These are phyloP conservation scores for Penicillium glabrum DNA, from an alignment of 2,329 filamentous ascomycete species.

Conservation along the genomic window DNA sequence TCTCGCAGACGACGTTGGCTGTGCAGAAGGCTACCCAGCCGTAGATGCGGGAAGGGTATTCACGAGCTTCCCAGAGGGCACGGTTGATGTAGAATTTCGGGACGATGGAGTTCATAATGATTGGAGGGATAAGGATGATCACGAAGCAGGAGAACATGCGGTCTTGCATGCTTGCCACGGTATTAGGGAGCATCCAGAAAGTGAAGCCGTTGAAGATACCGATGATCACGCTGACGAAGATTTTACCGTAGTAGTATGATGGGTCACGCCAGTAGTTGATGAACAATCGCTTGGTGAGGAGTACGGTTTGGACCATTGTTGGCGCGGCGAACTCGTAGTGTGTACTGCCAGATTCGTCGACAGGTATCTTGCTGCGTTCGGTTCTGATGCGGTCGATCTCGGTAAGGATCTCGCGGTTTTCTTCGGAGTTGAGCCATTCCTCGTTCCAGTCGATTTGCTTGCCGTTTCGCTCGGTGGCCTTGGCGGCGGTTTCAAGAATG, in stretches of 20 bases:
- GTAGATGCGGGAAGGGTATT: constrained; percentile 73
- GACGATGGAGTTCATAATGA: constrained; percentile 70
- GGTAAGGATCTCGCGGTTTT: constrained; percentile 58
- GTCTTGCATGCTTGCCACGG: constrained; percentile 69
- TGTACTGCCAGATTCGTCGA: constrained; percentile 37
- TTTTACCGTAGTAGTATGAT: constrained; percentile 73
- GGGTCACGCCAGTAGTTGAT: constrained; percentile 74
- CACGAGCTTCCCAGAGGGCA: constrained; percentile 70
- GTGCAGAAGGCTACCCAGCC: constrained; percentile 75
- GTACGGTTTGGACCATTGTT: constrained; percentile 60
- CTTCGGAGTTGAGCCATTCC: constrained; percentile 67
- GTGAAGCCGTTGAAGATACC: constrained; percentile 80
- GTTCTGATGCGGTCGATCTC: constrained; percentile 67
- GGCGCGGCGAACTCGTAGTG: constrained; percentile 66
- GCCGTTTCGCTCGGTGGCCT: constrained; percentile 55
- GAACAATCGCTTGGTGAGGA: constrained; percentile 70
- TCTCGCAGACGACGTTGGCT: constrained; percentile 70
- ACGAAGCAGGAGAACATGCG: constrained; percentile 73
- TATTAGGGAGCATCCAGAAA: constrained; percentile 68
- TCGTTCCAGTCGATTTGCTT: constrained; percentile 69
- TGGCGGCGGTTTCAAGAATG: constrained; percentile 65
- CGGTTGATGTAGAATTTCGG: constrained; percentile 78
- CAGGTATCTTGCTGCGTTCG: constrained; percentile 53
- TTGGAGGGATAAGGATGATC: constrained; percentile 65
- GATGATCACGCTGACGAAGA: constrained; percentile 69